Conservation (phyloP, 805 yeast genomes). For the Teunomyces stri region DNA sequence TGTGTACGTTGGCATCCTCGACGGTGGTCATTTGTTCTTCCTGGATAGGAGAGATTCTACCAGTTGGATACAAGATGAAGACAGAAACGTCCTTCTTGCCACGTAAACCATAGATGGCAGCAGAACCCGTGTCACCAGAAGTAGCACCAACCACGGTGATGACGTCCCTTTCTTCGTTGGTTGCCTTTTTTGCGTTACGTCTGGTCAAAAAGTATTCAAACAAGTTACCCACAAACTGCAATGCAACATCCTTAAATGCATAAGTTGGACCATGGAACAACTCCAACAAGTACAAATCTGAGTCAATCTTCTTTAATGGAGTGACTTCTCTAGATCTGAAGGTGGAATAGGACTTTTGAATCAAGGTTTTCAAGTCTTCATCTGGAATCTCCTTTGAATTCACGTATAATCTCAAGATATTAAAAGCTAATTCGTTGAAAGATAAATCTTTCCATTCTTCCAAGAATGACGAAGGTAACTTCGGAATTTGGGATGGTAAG, state of each 20-base stretch:
- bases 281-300: slow-evolving; percentile 72
- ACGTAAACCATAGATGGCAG: slow-evolving; percentile 96
- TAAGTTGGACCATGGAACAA: slow-evolving; percentile 99
- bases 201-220: slow-evolving; percentile 89
- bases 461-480: slow-evolving; percentile 54
- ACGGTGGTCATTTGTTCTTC: slow-evolving; percentile 99
- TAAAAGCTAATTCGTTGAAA: slow-evolving; percentile 84
- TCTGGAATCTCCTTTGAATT: slow-evolving; percentile 68
- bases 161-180: slow-evolving; percentile 61
- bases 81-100: slow-evolving; percentile 98
- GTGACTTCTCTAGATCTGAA: slow-evolving; percentile 88
- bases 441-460: slow-evolving; percentile 68
- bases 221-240: slow-evolving; percentile 95
- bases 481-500: slow-evolving; percentile 81
- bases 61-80: slow-evolving; percentile 94
- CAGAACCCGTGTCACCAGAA: slow-evolving; percentile 98
- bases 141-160: slow-evolving; percentile 99
- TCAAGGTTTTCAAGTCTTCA: slow-evolving; percentile 60
- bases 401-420: slow-evolving; percentile 80
- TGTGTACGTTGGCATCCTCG: slow-evolving; percentile 87
- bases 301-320: slow-evolving; percentile 69
- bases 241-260: slow-evolving; percentile 98
- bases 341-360: slow-evolving; percentile 78
- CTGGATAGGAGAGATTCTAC: slow-evolving; percentile 95
- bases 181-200: slow-evolving; percentile 54